phyloP scores from a whole-genome alignment of 345 rosid genomes.

The Acer yangbiense region DNA sequence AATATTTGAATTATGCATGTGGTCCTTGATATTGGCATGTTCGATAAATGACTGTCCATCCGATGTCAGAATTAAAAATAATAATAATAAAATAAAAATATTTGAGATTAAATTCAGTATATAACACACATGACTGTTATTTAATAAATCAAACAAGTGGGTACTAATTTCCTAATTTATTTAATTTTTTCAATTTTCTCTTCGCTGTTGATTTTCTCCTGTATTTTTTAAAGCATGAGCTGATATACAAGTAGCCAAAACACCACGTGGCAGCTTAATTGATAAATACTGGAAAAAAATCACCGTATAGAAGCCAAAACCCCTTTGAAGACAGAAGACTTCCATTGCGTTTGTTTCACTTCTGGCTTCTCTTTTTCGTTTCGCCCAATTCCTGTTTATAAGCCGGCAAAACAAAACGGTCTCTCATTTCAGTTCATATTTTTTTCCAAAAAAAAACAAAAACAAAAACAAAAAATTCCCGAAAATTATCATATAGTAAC shows the following conservation, averaged over 20 bases:
- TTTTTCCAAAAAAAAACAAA: not conserved
- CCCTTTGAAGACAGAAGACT: not conserved
- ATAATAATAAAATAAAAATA: too few species aligned
- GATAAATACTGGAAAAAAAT: not conserved
- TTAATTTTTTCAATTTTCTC: not conserved
- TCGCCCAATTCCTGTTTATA: not conserved
- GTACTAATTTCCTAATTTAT: not conserved
- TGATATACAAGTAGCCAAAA: not conserved
- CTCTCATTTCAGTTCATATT: not conserved
- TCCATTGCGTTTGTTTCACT: not conserved
- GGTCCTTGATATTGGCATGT: too few species aligned
- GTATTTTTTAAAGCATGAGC: too few species aligned
- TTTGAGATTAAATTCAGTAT: conserved; percentile 10
- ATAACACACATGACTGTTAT: conserved; percentile 2
- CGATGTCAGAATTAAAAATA: too few species aligned
- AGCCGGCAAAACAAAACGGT: conserved; percentile 16
- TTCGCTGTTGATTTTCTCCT: too few species aligned
- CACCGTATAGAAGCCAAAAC: not conserved
- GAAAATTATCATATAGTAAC: not conserved
- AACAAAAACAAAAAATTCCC: not conserved
- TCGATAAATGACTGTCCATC: too few species aligned
- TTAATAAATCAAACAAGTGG: not conserved
- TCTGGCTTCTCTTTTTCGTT: not conserved
- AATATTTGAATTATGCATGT: too few species aligned
- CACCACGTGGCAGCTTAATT: not conserved